Conservation (phyloP, 2,329 filamentous ascomycete species). For the Pleurostoma richardsiae region DNA sequence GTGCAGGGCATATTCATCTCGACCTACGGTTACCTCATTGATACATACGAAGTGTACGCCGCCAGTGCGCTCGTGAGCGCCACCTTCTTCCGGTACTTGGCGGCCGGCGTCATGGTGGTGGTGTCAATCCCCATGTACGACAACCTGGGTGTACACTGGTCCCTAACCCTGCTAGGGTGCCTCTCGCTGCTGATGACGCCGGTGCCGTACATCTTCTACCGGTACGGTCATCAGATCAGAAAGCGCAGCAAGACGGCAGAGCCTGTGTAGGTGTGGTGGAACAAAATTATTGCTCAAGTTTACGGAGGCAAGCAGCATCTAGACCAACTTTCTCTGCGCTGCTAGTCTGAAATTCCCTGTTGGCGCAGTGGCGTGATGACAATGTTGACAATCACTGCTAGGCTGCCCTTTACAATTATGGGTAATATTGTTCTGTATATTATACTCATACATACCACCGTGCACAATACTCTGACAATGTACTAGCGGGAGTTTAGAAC, state of each 20-base stretch:
- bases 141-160: conserved; percentile 30
- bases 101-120: conserved; percentile 26
- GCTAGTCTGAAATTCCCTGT: too few species aligned
- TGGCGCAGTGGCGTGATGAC: too few species aligned
- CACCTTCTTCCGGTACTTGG: conserved; percentile 33
- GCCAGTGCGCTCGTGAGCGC: conserved; percentile 34
- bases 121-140: conserved; percentile 25
- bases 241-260: conserved; percentile 17
- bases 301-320: too few species aligned
- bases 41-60: conserved; percentile 31
- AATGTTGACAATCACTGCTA: too few species aligned
- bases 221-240: conserved; percentile 25
- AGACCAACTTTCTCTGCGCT: too few species aligned
- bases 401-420: too few species aligned
- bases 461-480: too few species aligned
- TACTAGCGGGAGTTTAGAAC: too few species aligned
- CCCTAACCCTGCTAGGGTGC: conserved; percentile 30
- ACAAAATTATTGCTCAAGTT: too few species aligned
- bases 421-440: too few species aligned
- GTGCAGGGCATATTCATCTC: conserved; percentile 32
- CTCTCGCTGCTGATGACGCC: conserved; percentile 32
- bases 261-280: too few species aligned
- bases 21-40: conserved; percentile 38
- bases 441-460: too few species aligned
- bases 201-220: conserved; percentile 38